Evolutionary conservation across 2,329 filamentous ascomycete species (phyloP), one percentile per base, ranked within the genome.

Genomic region (Sporothrix brasiliensis): DNA sequence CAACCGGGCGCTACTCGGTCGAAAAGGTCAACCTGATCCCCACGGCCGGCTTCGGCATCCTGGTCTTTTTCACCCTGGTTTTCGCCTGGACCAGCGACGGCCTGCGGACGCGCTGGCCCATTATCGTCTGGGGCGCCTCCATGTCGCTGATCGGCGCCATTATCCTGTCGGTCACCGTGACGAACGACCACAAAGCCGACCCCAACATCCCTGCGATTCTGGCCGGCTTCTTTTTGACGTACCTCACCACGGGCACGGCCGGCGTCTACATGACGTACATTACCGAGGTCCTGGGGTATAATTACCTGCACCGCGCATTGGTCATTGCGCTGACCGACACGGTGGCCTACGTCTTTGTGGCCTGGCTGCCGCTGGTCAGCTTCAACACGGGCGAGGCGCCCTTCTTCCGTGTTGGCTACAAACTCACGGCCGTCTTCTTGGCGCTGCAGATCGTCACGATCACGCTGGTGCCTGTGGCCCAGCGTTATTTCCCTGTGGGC

Each of bases 11-110:
- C 72, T 79, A 81, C 71, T 81, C 81, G 63, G 74, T 78, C 4
- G 80, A 81, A 44, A 80, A 85, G 30, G 85, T 86, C 68, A 84
- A 84, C 56, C 81, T 78, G 49, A 81, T 82, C 52, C 81, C 81
- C 0, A 82, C 81, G 0, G 77, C 78, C 1, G 79, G 72, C 41
- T 73, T 69, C 30, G 72, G 71, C 39, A 39, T 73, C 9, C 69
- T 66, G 27, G 66, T 86, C 0, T 77, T 85, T 19, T 80, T 80
- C 3, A 86, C 85, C 0, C 77, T 87, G 1, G 74, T 80, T 7
- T 85, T 84, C 71, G 85, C 84, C 9, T 86, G 84, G 84, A 80
- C 80, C 16, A 85, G 83, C 9, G 85, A 87, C 74, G 79, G 80
- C 0, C 73, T 85, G 16, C 77, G 84, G 7, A 79, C 76, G 2